Evolutionary conservation across 306 rosid genomes (phyloP).

Genomic region (Medicago truncatula): MtrunA17r5.0-ANR NC_053044.1:155001-155500

Average conservation of each 20-base stretch:
- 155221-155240: constrained; percentile 29
- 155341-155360: constrained; percentile 14
- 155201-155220: constrained; percentile 66
- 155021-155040: constrained; percentile 20
- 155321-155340: not conserved
- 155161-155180: constrained; percentile 71
- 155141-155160: constrained; percentile 64
- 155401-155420: not conserved
- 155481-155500: not conserved
- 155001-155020: constrained; percentile 24
- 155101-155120: constrained; percentile 57
- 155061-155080: constrained; percentile 72
- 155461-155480: not conserved
- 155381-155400: not conserved
- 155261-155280: not conserved
- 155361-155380: not conserved
- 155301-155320: not conserved
- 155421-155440: not conserved
- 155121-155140: constrained; percentile 69
- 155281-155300: not conserved
- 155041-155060: constrained; percentile 10
- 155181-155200: constrained; percentile 70
- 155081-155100: constrained; percentile 60
- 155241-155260: constrained; percentile 15
- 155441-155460: not conserved